Percentiles rank a stretch among this genome's conserved stretches.
phyloP scores from a whole-genome alignment of 202 grass and related monocot genomes.

The Zoysia matrella region DNA sequence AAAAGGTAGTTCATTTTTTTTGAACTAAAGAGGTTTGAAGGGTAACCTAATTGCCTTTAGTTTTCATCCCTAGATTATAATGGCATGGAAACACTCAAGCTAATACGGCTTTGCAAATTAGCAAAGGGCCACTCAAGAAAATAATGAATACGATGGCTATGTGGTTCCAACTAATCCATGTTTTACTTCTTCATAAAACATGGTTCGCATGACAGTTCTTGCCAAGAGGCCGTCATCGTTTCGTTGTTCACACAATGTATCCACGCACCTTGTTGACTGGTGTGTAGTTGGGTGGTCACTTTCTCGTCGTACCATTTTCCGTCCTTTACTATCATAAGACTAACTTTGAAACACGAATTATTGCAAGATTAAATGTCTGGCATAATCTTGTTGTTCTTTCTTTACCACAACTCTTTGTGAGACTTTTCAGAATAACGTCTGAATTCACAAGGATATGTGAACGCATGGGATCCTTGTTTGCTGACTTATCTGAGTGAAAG shows the following conservation, averaged over 20 bases:
- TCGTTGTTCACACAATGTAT: background rate
- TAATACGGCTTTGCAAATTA: background rate
- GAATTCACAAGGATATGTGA: too few species aligned
- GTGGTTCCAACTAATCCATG: background rate
- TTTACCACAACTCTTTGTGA: too few species aligned
- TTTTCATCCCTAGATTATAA: background rate
- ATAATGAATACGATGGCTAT: background rate
- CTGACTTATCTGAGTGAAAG: background rate
- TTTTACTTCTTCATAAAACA: background rate
- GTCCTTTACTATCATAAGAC: background rate
- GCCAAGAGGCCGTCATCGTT: background rate
- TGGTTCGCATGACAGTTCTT: background rate
- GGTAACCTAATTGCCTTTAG: too few species aligned
- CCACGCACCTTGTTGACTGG: background rate
- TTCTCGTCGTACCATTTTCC: background rate
- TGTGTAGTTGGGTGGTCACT: background rate
- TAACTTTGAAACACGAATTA: too few species aligned
- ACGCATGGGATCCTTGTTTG: background rate
- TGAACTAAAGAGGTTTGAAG: too few species aligned
- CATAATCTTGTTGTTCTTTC: background rate
- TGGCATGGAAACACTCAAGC: background rate
- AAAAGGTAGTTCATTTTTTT: too few species aligned
- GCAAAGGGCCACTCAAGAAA: background rate
- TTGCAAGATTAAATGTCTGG: background rate
- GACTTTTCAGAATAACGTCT: too few species aligned